Percentiles rank a stretch among this genome's conserved stretches.
phyloP scores from a whole-genome alignment of 1,139 yeast genomes.

The Taiozyma onychis region DNA sequence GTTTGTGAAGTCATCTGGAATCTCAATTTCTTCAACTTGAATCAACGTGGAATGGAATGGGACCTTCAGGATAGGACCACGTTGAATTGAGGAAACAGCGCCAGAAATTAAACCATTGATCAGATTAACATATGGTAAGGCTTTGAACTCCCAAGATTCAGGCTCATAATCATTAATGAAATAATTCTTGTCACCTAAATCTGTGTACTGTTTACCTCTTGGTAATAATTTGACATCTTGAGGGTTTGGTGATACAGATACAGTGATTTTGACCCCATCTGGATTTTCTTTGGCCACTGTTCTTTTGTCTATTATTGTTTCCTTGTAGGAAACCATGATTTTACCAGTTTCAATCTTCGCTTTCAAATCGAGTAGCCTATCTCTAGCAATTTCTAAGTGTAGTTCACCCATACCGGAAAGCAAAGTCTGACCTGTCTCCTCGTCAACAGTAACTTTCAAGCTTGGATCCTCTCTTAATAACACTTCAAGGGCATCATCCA shows the following conservation, averaged over 20 bases:
- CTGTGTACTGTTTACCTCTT: constrained; percentile 28
- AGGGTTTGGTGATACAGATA: constrained; percentile 51
- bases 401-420: constrained; percentile 83
- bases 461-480: constrained; percentile 84
- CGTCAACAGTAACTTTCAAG: constrained; percentile 59
- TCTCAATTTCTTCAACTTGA: constrained; percentile 42
- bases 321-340: constrained; percentile 86
- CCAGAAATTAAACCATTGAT: constrained; percentile 54
- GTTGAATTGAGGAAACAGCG: constrained; percentile 64
- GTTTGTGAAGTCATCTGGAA: constrained; percentile 48
- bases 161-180: constrained; percentile 27
- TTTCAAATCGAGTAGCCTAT: constrained; percentile 74
- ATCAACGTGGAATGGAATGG: constrained; percentile 63
- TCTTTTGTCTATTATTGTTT: constrained; percentile 41
- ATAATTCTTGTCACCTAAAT: constrained; percentile 33
- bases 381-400: constrained; percentile 83
- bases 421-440: constrained; percentile 82
- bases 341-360: constrained; percentile 78
- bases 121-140: constrained; percentile 50
- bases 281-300: constrained; percentile 20
- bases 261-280: constrained; percentile 25
- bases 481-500: constrained; percentile 61
- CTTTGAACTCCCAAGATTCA: constrained; percentile 19
- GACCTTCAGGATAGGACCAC: constrained; percentile 48
- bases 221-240: constrained; percentile 30